Evolutionary conservation across 2,329 filamentous ascomycete genomes (phyloP), one percentile per base, ranked within the genome.

Genomic region (Akanthomyces muscarius): DNA sequence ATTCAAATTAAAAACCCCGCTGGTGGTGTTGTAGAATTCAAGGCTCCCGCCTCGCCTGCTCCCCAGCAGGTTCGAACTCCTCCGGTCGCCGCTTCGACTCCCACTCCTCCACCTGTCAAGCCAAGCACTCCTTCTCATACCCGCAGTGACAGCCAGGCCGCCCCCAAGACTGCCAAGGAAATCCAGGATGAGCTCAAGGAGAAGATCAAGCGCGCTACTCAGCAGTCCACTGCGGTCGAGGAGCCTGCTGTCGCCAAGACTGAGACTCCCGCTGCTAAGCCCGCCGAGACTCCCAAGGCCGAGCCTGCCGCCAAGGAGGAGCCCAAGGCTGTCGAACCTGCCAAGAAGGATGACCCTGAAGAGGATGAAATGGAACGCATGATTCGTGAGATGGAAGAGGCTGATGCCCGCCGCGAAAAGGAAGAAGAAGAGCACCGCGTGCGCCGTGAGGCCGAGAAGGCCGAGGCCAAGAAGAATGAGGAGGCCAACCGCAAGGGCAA

Each of bases 1-100:
- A 89, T 97, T 67, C 82, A 87, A 55, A 97, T 97, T 80, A 96
- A 92, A 81, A 91, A 92, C 71, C 84, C 89, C 36, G 84, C 88
- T 62, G 93, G 92, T 66, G 91, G 95, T 72, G 85, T 87, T 36
- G 80, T 97, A 14, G 87, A 92, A 61, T 77, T 84, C 65, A 86
- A 86, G 73, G 75, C 83, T 0, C 84, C 85, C 4, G 77, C 81
- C 2, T 85, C 86, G 2, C 83, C 86, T 6, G 81, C 82, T 3
- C 80, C 84, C 0, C 80, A 83, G 58, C 77, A 79, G 63, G 80
- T 84, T 61, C 90, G 89, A 76, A 86, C 87, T 1, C 86, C 89
- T 23, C 86, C 88, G 16, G 83, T 90, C 25, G 85, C 92, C 58
- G 87, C 90, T 10, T 90, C 91, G 3, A 87, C 89, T 0, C 86